phyloP scores from a whole-genome alignment of 768 basidiomycete genomes.

The Dentipellis sp. region DNA sequence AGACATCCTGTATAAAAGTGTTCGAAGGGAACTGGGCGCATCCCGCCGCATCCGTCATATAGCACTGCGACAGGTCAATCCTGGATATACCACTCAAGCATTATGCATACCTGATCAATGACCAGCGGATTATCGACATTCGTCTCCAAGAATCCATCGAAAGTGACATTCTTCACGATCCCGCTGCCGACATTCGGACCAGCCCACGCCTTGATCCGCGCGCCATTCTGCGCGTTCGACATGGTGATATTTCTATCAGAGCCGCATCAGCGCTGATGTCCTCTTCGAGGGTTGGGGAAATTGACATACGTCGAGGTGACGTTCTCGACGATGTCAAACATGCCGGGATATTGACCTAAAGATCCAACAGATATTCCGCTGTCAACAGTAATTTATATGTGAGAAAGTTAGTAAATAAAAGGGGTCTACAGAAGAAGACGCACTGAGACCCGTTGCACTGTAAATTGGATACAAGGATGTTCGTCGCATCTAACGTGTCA shows the following conservation, averaged over 20 bases:
- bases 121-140: slow-evolving; percentile 52
- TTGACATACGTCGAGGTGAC: slow-evolving; percentile 34
- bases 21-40: slow-evolving; percentile 50
- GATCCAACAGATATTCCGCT: slow-evolving; percentile 56
- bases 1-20: slow-evolving; percentile 46
- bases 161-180: slow-evolving; percentile 48
- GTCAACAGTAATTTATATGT: neutral
- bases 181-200: slow-evolving; percentile 50
- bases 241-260: slow-evolving; percentile 41
- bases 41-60: slow-evolving; percentile 33
- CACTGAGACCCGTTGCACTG: slow-evolving; percentile 53
- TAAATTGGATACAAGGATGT: slow-evolving; percentile 46
- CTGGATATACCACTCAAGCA: neutral
- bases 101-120: slow-evolving; percentile 40
- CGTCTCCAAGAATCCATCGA: slow-evolving; percentile 38
- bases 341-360: slow-evolving; percentile 41
- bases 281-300: neutral
- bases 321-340: slow-evolving; percentile 53
- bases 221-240: slow-evolving; percentile 56
- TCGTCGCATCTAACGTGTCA: slow-evolving; percentile 33
- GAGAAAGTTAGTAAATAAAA: neutral
- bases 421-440: slow-evolving; percentile 9
- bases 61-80: slow-evolving; percentile 27
- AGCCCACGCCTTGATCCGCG: slow-evolving; percentile 61
- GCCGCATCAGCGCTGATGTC: too few species aligned